Conservation (phyloP, 768 basidiomycete species). For the Phaeotremella fagi region DNA sequence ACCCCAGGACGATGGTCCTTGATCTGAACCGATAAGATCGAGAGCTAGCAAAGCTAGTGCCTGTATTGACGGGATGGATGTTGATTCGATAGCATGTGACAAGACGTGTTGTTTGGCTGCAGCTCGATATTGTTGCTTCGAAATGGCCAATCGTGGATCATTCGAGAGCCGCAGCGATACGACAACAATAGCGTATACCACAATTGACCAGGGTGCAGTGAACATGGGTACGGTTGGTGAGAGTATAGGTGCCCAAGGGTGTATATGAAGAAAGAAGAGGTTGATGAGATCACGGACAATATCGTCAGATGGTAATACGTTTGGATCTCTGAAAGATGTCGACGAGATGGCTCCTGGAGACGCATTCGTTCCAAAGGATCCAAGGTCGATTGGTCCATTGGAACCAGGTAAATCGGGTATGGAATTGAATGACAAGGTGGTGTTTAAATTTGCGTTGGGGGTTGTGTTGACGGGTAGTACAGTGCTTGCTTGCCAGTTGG, state of each 20-base stretch:
- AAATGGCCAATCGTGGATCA: constrained; percentile 27
- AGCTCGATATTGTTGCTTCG: constrained; percentile 26
- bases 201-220: constrained; percentile 41
- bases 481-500: constrained; percentile 1
- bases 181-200: constrained; percentile 47
- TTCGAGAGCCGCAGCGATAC: constrained; percentile 42
- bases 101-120: constrained; percentile 45
- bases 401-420: background rate
- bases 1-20: constrained; percentile 47
- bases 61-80: constrained; percentile 44
- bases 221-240: constrained; percentile 27
- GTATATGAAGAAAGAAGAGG: constrained; percentile 41
- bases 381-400: constrained; percentile 4
- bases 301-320: constrained; percentile 42
- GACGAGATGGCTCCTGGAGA: constrained; percentile 21
- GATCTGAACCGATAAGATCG: constrained; percentile 47
- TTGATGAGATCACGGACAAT: constrained; percentile 43
- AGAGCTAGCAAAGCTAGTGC: constrained; percentile 47
- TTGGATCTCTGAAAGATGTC: constrained; percentile 35
- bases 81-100: constrained; percentile 45
- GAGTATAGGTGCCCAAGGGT: constrained; percentile 47
- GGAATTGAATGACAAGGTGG: background rate
- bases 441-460: constrained; percentile 2
- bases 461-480: constrained; percentile 10
- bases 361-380: constrained; percentile 12